Percentiles rank a stretch among this genome's conserved stretches.
phyloP scores from a whole-genome alignment of 208 protist genomes.

The Leishmania guyanensis region DNA sequence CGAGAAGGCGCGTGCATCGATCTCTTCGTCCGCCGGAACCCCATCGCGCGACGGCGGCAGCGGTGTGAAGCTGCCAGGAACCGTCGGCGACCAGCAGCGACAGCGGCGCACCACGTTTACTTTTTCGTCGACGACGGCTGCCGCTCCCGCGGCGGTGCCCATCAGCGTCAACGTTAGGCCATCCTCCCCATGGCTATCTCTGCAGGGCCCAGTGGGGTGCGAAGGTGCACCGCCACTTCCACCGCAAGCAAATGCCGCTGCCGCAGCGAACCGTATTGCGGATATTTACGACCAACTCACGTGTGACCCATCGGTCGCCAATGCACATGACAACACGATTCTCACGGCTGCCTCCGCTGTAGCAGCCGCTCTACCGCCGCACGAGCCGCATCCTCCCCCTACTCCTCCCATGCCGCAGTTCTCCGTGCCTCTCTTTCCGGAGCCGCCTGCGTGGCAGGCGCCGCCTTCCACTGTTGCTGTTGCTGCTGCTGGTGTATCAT shows the following conservation, averaged over 20 bases:
- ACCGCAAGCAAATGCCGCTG: background rate
- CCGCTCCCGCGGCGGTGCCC: slow-evolving; percentile 2
- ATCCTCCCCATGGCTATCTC: slow-evolving; percentile 7
- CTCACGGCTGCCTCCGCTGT: background rate
- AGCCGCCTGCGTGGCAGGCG: slow-evolving; percentile 29
- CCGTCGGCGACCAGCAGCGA: background rate
- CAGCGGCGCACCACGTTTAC: slow-evolving; percentile 46
- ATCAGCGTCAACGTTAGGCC: background rate
- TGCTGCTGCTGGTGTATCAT: background rate
- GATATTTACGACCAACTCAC: slow-evolving; percentile 29
- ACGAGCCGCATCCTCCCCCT: background rate
- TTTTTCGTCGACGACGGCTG: slow-evolving; percentile 8
- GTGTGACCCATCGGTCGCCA: slow-evolving; percentile 31
- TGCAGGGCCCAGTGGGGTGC: slow-evolving; percentile 2
- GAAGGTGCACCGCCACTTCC: background rate
- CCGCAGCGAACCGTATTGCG: background rate
- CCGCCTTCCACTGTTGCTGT: background rate
- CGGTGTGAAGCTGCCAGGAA: background rate
- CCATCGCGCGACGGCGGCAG: slow-evolving; percentile 13
- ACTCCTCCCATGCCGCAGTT: slow-evolving; percentile 11
- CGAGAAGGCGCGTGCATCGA: slow-evolving; percentile 36
- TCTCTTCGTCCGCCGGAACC: slow-evolving; percentile 7
- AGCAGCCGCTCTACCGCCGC: background rate
- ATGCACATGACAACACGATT: background rate
- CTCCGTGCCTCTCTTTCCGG: slow-evolving; percentile 44